These are phyloP conservation scores for Ganoderma resinaceum DNA, from an alignment of 1,284 basidiomycete genomes.

Conservation along the genomic window DNA sequence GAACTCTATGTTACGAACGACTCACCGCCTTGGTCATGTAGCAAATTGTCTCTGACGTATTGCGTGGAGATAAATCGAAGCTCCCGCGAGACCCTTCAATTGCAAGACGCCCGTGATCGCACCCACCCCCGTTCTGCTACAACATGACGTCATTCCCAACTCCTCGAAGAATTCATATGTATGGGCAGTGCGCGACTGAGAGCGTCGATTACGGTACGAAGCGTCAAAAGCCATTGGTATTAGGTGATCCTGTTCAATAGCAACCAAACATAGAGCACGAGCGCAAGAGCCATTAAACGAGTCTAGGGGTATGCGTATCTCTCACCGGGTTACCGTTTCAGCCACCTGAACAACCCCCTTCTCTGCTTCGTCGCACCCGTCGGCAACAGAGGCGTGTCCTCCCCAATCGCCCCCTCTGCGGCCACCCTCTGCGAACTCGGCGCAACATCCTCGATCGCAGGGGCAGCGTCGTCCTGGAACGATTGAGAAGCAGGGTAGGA, in stretches of 20 bases:
- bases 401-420: conserved; percentile 26
- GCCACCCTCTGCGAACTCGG: conserved; percentile 15
- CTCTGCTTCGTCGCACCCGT: conserved; percentile 16
- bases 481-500: conserved; percentile 20
- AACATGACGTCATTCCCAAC: not conserved
- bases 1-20: not conserved
- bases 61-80: not conserved
- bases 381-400: conserved; percentile 35
- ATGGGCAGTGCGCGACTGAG: not conserved
- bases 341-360: conserved; percentile 23
- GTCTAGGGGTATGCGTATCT: not conserved
- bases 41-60: not conserved
- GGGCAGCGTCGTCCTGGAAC: conserved; percentile 24
- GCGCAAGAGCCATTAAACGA: not conserved
- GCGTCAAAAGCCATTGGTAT: not conserved
- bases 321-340: conserved; percentile 13
- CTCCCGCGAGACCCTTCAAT: not conserved
- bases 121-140: not conserved
- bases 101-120: not conserved
- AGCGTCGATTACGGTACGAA: not conserved
- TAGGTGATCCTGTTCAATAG: not conserved
- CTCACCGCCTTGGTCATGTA: not conserved
- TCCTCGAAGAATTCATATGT: not conserved
- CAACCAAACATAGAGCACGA: not conserved
- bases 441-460: conserved; percentile 29